Conservation (phyloP, 2,329 filamentous ascomycete species). For the Fusarium sp. region DNA sequence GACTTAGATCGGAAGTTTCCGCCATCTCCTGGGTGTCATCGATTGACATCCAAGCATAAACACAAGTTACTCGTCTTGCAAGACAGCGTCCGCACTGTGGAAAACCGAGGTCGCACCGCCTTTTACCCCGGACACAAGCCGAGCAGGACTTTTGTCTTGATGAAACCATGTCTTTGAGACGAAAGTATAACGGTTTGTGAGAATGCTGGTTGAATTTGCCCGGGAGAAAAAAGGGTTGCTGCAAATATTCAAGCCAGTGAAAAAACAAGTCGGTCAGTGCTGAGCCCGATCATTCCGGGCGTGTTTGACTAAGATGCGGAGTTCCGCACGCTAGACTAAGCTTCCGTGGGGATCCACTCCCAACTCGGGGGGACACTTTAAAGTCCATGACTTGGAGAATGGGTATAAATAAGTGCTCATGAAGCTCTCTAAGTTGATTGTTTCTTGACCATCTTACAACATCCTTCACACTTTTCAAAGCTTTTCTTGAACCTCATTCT, state of each 20-base stretch:
- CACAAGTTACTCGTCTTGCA: accelerated
- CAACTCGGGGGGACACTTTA: not conserved
- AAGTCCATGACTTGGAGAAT: not conserved
- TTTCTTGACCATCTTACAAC: accelerated
- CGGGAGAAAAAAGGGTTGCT: accelerated
- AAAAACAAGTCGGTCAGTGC: not conserved
- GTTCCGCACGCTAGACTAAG: not conserved
- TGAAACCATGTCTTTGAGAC: not conserved
- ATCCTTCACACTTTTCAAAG: accelerated
- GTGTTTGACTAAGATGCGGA: not conserved
- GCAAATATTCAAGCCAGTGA: accelerated
- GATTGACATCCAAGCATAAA: not conserved
- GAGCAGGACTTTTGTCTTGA: not conserved
- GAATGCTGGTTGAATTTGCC: not conserved
- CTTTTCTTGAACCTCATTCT: accelerated
- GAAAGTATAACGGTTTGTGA: not conserved
- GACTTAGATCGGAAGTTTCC: accelerated
- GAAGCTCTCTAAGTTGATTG: not conserved
- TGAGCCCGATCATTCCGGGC: not conserved
- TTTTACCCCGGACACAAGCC: not conserved
- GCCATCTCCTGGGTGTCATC: not conserved
- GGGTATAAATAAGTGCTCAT: not conserved
- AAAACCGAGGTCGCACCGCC: not conserved
- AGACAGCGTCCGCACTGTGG: not conserved
- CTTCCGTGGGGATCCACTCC: not conserved